Evolutionary conservation across 2,329 filamentous ascomycete genomes (phyloP), one percentile per base, ranked within the genome.

Genomic region (Didymella exigua): DNA sequence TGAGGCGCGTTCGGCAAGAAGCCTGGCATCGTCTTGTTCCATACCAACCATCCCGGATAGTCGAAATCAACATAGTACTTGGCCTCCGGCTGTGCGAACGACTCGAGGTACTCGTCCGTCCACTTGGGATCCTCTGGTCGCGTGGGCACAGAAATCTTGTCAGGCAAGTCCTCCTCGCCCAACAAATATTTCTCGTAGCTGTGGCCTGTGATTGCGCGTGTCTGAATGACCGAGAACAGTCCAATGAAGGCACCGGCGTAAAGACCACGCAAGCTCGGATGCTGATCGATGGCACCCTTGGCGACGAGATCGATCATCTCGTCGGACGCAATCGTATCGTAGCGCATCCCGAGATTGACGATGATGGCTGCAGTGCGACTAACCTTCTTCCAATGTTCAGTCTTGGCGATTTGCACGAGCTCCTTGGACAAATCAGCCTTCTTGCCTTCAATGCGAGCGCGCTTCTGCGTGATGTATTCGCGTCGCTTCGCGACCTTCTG

Each of bases 301-400:
- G 89, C 87, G 31, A 96, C 87, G 7, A 99, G 82, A 44, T 96
- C 88, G 49, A 98, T 85, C 74, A 98, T 89, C 54, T 89, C 85
- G 16, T 89, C 81, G 1, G 91, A 90, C 5, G 91, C 91, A 58
- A 99, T 85, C 16, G 86, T 89, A 62, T 97, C 89, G 66, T 98
- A 96, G n/a, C 95, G 88, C 59, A 97, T 85, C 53, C 91, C 93
- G 59, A 97, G 83, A 56, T 95, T 96, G 52, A 93, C 86, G 4
- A 96, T 90, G 71, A 99, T 95, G 30, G 96, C 89, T 9, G 90
- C 90, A 52, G 93, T 96, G 24, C 93, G 84, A 45, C 87, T 91
- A 5, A 93, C 93, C 65, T 96, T 93, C 79, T 96, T 98, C 95
- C 95, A 99, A 71, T 99, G 96, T 0, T 92, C 91, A 3, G 85